Base-by-base conservation (phyloP, 2,329 filamentous ascomycete species). In the Aspergillus pseudoterreus region DNA sequence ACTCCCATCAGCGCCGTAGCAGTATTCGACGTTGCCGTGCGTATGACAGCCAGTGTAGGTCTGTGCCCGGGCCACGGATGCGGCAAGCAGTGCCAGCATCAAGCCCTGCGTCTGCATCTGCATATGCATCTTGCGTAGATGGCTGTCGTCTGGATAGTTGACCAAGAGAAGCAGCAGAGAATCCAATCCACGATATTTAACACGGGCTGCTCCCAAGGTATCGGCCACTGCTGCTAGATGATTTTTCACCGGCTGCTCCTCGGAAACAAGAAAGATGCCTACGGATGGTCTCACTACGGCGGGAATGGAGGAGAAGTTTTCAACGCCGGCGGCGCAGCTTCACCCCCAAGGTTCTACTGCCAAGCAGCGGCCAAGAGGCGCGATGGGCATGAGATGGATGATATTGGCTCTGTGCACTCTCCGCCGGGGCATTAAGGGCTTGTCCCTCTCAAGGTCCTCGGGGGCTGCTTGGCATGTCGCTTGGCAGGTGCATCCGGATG, bases 11-110 rank as follows among this genome's bases (percentile, higher is more conserved):
- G 63, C 48, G 14, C 63, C 63, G 46, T 58, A 64, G 51, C 67
- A 65, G 45, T 64, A 69, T 60, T 68, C 63, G 41, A 65, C 57
- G 24, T 54, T 56, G 19, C 58, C 63, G 53, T 68, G 67, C 6
- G 47, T 59, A 51, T 71, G 67, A 45, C 68, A 71, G 39, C 61
- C 66, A 2, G 62, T 38, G 21, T 57, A 55, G 12, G 53, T 39
- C 47, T 57, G 55, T 2, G 55, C 51, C 12, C 53, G 49, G 15
- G 46, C 55, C 2, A 45, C 33, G 12, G 47, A 38, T n/a, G 43
- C 19, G 17, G 45, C 33, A 5, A 53, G 33, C 8, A 41, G 19
- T 17, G 43, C 38, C 6, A 54, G 35, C 8, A 56, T n/a, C 24
- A 52, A 30, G 2, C 42, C 35, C 4, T 22, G 12, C 12, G 3